Base-by-base conservation (phyloP, 495 filamentous ascomycete species). In the Xeromyces bisporus region DNA sequence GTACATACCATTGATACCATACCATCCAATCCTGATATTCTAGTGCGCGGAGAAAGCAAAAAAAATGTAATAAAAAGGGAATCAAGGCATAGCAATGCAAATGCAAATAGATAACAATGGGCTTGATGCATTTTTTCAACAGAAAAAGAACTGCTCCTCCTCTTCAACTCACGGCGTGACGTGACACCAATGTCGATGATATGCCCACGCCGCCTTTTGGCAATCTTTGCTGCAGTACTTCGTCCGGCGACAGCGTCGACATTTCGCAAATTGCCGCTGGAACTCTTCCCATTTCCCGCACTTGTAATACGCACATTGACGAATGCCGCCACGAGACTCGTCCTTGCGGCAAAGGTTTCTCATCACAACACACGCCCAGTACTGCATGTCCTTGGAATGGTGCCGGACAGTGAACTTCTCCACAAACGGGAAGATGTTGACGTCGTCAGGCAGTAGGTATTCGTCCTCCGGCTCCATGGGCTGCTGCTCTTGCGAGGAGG, bases 201-300 rank as follows among this genome's bases (percentile, higher is more conserved):
- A 93, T 8, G 89, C 82, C 89, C 89, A 97, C 6, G 89, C 89
- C 40, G 82, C 85, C 64, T 97, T 96, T 55, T 97, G 89, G 58
- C 89, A 97, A 47, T 94, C 89, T 57, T 97, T 97, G 69, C 84
- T 93, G 75, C 89, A 97, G 60, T 97, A 97, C 51, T 97, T 97
- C 39, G 89, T 97, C 38, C 89, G 76, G 39, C 89, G 76, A 58
- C 89, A 97, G 29, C 89, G 75, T 26, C 89, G 77, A 58, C 89
- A 97, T 53, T 97, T 97, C 41, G 89, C 89, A 53, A 96, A 97
- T 48, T 96, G 87, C 26, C 89, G 71, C 32, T 87, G 83, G 53
- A 66, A 93, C 55, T 92, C 77, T 46, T 97, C 89, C 89, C 89
- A 96, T 53, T 87, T 89, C 31, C 89, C 89, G 48, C 89, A 97